Conservation (phyloP, 2,329 filamentous ascomycete species). For the Colletotrichum sp. region DNA sequence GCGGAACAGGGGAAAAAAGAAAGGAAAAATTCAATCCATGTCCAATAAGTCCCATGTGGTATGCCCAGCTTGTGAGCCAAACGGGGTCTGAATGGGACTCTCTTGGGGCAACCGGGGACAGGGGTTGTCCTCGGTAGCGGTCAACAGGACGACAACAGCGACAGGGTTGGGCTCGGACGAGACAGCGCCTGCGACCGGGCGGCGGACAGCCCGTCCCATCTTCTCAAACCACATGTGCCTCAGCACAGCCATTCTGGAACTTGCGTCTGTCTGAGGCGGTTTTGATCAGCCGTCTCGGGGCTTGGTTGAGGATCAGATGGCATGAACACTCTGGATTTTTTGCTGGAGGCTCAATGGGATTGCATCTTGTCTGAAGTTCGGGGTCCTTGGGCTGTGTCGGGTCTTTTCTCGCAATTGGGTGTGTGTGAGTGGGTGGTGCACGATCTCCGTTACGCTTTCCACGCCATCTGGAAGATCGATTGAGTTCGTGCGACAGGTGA, state of each 20-base stretch:
- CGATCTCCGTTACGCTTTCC: conserved; percentile 9
- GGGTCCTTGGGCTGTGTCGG: conserved; percentile 4
- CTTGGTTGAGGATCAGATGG: conserved; percentile 19
- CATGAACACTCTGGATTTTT: conserved; percentile 1
- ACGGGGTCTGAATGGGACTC: background rate
- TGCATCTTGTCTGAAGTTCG: conserved; percentile 7
- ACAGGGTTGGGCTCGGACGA: conserved; percentile 6
- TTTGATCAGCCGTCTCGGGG: conserved; percentile 30
- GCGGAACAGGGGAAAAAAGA: background rate
- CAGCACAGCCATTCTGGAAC: conserved; percentile 28
- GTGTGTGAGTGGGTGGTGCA: background rate
- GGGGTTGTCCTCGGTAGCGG: background rate
- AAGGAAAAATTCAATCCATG: conserved; percentile 5
- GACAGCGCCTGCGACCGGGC: conserved; percentile 14
- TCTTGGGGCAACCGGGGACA: background rate
- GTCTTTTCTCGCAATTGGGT: background rate
- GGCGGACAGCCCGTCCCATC: conserved; percentile 13
- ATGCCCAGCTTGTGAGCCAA: background rate
- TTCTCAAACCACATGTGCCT: conserved; percentile 34
- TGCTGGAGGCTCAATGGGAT: background rate
- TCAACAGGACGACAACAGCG: background rate
- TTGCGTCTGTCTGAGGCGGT: conserved; percentile 17
- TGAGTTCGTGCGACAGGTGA: conserved; percentile 13
- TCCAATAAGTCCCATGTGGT: conserved; percentile 3
- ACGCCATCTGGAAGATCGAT: conserved; percentile 18